These are phyloP conservation scores for Picea abies DNA, from an alignment of 83 land plant genomes.

Conservation along the genomic window DNA sequence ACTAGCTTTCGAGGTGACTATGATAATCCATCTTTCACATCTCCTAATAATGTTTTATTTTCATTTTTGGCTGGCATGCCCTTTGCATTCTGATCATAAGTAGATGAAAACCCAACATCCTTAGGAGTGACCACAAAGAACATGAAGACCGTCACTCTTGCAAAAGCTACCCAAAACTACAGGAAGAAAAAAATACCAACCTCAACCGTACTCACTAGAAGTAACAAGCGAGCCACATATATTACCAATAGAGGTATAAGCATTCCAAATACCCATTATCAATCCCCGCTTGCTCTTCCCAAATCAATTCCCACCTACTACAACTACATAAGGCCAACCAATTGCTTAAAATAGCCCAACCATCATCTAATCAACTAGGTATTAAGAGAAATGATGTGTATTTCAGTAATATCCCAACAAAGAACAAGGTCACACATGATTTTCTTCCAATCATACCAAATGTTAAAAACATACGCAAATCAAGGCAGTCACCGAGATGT, in stretches of 20 bases:
- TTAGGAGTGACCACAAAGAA: slow-evolving; percentile 69
- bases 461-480: slow-evolving; percentile 56
- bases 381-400: slow-evolving; percentile 61
- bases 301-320: slow-evolving; percentile 84
- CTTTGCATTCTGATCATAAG: neutral
- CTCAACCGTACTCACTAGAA: slow-evolving; percentile 78
- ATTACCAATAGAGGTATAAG: slow-evolving; percentile 54
- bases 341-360: slow-evolving; percentile 73
- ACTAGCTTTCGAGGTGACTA: too few relatives aligned
- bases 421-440: slow-evolving; percentile 39
- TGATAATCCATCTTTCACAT: neutral
- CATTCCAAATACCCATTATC: slow-evolving; percentile 92
- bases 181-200: slow-evolving; percentile 82
- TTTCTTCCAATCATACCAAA: slow-evolving; percentile 78
- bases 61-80: neutral
- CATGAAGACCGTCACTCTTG: slow-evolving; percentile 46
- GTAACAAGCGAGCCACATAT: slow-evolving; percentile 68
- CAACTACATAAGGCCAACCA: slow-evolving; percentile 91
- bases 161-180: slow-evolving; percentile 47
- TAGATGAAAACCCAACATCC: slow-evolving; percentile 37
- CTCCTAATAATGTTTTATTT: neutral
- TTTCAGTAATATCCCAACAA: slow-evolving; percentile 68
- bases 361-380: slow-evolving; percentile 52
- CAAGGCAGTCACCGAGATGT: slow-evolving; percentile 9
- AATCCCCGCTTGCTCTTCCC: slow-evolving; percentile 70